Evolutionary conservation across 768 basidiomycete species (phyloP).

Genomic region (Mycena leptocephala): DNA sequence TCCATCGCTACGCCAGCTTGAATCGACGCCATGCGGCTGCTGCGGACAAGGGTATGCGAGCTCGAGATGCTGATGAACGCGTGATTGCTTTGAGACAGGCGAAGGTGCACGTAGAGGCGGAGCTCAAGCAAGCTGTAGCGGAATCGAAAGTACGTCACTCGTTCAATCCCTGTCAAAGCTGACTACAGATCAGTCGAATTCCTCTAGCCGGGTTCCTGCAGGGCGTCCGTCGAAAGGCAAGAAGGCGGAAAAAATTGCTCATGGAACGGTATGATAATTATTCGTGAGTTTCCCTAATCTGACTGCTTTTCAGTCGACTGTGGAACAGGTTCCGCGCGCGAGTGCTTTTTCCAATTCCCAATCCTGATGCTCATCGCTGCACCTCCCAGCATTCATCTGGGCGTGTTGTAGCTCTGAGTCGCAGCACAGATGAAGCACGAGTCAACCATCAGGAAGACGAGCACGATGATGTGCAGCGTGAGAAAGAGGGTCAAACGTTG

Average conservation of each 20-base stretch:
- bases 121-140: slow-evolving; percentile 17
- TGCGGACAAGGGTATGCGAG: slow-evolving; percentile 1
- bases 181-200: no score
- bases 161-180: background rate
- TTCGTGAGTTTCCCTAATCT: background rate
- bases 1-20: no score
- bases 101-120: background rate
- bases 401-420: background rate
- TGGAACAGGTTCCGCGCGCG: background rate
- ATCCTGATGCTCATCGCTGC: background rate
- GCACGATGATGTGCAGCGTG: background rate
- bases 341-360: slow-evolving; percentile 1
- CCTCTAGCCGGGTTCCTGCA: background rate
- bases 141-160: background rate
- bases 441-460: background rate
- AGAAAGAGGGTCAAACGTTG: background rate
- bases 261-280: background rate
- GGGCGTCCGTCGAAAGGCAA: background rate
- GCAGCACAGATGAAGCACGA: background rate
- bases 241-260: no score
- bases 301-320: background rate
- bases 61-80: slow-evolving; percentile 8
- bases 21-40: no score
- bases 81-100: slow-evolving; percentile 8
- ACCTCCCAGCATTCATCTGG: background rate